These are phyloP conservation scores for Skeletonema grethae DNA, from an alignment of 108 stramenopile species.

Conservation along the genomic window DNA sequence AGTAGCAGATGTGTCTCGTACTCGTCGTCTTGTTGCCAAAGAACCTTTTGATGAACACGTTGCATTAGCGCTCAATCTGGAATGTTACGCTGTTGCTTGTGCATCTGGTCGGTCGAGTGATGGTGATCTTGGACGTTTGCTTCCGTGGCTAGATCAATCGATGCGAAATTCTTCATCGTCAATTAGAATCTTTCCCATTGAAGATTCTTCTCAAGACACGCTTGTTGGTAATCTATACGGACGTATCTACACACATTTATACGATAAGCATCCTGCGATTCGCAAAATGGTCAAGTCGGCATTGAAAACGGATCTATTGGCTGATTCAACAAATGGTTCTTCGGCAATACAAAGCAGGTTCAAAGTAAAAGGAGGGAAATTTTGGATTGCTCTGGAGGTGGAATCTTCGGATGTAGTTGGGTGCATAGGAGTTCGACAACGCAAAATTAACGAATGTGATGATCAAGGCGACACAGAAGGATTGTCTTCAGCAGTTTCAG, in stretches of 20 bases:
- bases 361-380: constrained; percentile 42
- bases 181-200: constrained; percentile 24
- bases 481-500: neutral
- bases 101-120: constrained; percentile 25
- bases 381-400: constrained; percentile 49
- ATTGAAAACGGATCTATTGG: constrained; percentile 58
- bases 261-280: constrained; percentile 62
- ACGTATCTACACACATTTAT: constrained; percentile 51
- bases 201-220: constrained; percentile 21
- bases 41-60: constrained; percentile 86
- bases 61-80: constrained; percentile 61
- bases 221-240: constrained; percentile 55
- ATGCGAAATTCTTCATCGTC: neutral
- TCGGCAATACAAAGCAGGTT: constrained; percentile 42
- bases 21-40: constrained; percentile 24
- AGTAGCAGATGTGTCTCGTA: constrained; percentile 15
- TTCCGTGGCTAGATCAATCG: constrained; percentile 15
- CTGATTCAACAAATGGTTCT: neutral
- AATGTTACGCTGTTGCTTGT: constrained; percentile 56
- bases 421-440: constrained; percentile 59
- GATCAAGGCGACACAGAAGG: neutral
- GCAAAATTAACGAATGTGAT: constrained; percentile 21
- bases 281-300: constrained; percentile 69
- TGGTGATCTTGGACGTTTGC: constrained; percentile 26
- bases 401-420: constrained; percentile 44